A percentile compares a stretch with the other conserved stretches of the same genome.
Conservation (phyloP, 2,329 filamentous ascomycete genomes). For the Colletotrichum liriopes region DNA sequence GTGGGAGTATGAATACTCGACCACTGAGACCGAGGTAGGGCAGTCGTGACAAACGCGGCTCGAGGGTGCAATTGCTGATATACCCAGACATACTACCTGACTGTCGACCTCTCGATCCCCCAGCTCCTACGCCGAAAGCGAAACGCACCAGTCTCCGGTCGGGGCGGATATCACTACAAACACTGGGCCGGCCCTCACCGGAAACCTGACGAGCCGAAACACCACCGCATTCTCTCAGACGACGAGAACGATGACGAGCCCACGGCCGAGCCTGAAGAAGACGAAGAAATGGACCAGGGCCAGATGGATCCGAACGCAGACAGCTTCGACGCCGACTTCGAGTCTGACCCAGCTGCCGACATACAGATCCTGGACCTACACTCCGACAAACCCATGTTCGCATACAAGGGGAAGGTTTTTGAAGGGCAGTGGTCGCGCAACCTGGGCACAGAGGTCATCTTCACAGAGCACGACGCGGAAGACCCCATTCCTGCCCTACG, state of each 20-base stretch:
- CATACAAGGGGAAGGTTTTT: conserved; percentile 84
- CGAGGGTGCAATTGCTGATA: conserved; percentile 4
- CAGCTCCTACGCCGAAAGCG: conserved; percentile 64
- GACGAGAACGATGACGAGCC: conserved; percentile 47
- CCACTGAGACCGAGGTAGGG: conserved; percentile 72
- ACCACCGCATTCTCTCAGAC: conserved; percentile 44
- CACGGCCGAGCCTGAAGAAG: conserved; percentile 44
- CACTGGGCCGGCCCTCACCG: conserved; percentile 56
- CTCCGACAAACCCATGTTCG: conserved; percentile 81
- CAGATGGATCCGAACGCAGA: conserved; percentile 40
- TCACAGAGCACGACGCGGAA: conserved; percentile 67
- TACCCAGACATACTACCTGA: conserved; percentile 74
- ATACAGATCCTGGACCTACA: conserved; percentile 91
- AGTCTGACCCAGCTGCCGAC: conserved; percentile 51
- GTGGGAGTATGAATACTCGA: conserved; percentile 79
- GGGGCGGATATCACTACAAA: conserved; percentile 64
- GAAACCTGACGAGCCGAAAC: conserved; percentile 42
- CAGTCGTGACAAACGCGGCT: not conserved
- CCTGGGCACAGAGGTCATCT: conserved; percentile 87
- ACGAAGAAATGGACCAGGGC: conserved; percentile 47
- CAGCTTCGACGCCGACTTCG: conserved; percentile 44
- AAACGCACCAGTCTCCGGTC: conserved; percentile 46
- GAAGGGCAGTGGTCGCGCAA: conserved; percentile 86
- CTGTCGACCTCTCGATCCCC: conserved; percentile 74
- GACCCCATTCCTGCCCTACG: conserved; percentile 63